Evolutionary conservation across 139 green algal species (phyloP), one percentile per base, ranked within the genome.

Genomic region (Chlorella sp.): DNA sequence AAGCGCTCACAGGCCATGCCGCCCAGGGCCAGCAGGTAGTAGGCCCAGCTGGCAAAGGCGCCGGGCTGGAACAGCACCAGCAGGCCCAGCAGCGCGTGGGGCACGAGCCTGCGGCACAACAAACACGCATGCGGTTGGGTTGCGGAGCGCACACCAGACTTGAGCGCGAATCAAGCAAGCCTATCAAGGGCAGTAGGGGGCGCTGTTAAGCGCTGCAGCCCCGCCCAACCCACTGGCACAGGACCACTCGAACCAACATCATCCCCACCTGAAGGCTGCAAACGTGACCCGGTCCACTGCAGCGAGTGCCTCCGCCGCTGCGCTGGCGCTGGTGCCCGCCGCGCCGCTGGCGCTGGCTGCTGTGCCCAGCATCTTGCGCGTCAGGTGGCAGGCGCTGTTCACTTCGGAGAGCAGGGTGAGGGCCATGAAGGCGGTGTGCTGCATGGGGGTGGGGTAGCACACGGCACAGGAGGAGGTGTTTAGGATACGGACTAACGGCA

Each of bases 371-470:
- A 87, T 47, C 74, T 87, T 75, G 74, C 47, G 39, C 17, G 82
- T 41, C 41, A 87, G 62, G 44, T 55, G 74, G 55, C 30, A 68
- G 21, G 76, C 44, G 28, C 34, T 67, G 70, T 87, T 87, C 36
- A 85, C 26, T 41, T 92, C 89, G 4, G 87, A 90, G 11, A 92
- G 39, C 44, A 92, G 84, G 25, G 60, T 74, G 12, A 85, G 39
- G 18, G 82, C 64, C 80, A 92, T 78, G 55, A 92, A 88, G 20
- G 83, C 69, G 13, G 87, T 90, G 80, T 87, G 62, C 80, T 85
- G 80, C 80, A 39, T 4, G 44, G 44, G 44, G 44, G 44, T 6
- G 44, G n/a, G n/a, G n/a, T n/a, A n/a, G n/a, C n/a, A n/a, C n/a
- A n/a, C n/a, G n/a, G n/a, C n/a, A n/a, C n/a, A n/a, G n/a, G n/a